These are phyloP conservation scores for Coprinopsis marcescibilis DNA, from an alignment of 768 basidiomycete species.

Conservation along the genomic window DNA sequence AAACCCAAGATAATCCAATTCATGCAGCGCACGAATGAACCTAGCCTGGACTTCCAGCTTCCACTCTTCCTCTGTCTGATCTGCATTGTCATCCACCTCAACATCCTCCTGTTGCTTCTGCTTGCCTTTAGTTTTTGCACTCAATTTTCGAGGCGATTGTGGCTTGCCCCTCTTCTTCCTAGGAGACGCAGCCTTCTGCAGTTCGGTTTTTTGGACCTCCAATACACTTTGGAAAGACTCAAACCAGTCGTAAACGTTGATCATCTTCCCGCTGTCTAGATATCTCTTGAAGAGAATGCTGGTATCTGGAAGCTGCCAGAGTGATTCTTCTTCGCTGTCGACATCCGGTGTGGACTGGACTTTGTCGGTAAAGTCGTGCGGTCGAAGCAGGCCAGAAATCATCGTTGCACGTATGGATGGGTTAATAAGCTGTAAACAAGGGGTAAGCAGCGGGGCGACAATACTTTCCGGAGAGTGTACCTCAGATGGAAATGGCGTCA, in stretches of 20 bases:
- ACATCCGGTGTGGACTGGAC: conserved; percentile 1
- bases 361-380: conserved; percentile 41
- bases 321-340: conserved; percentile 12
- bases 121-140: conserved; percentile 21
- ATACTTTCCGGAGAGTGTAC: conserved; percentile 26
- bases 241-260: conserved; percentile 89
- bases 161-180: conserved; percentile 8
- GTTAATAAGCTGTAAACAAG: conserved; percentile 49
- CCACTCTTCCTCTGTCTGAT: conserved; percentile 44
- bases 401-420: conserved; percentile 61
- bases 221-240: conserved; percentile 66
- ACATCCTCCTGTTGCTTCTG: conserved; percentile 17
- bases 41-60: conserved; percentile 65
- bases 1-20: conserved; percentile 76
- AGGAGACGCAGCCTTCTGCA: conserved; percentile 8
- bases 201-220: conserved; percentile 46
- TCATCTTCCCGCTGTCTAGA: conserved; percentile 71
- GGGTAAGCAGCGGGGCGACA: not conserved
- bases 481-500: conserved; percentile 60
- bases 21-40: conserved; percentile 75
- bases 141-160: not conserved
- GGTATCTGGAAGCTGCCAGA: conserved; percentile 64
- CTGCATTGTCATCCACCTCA: conserved; percentile 26
- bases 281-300: conserved; percentile 74
- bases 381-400: conserved; percentile 55